Evolutionary conservation across 768 basidiomycete species (phyloP), one percentile per base, ranked within the genome.

Genomic region (Amanita molliuscula): DNA sequence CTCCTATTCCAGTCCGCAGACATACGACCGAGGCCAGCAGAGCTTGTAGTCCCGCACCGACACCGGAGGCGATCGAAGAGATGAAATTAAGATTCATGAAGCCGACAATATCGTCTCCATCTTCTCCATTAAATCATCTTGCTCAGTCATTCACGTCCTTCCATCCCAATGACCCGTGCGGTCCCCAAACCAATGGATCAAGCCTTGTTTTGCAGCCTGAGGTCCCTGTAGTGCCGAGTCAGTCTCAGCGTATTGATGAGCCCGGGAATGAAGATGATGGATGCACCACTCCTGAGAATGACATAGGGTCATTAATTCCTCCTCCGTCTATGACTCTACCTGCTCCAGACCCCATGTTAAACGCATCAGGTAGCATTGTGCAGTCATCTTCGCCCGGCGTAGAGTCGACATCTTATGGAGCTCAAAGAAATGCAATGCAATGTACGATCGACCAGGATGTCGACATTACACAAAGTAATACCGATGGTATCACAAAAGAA

Each of bases 311-410:
- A 6, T 43, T 20, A 18, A 16, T 28, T 29, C 21, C 9, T 16
- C 33, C 33, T 21, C 23, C 20, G 10, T 25, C 28, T 35, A 16
- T 41, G 23, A 10, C 16, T 44, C 41, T 18, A 28, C 29, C 31
- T 72, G 82, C 75, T 15, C 81, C 83, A 3, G 80, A 81, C 47
- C 64, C 83, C n/a, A 66, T 74, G 18, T 72, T 74, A 16, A 83
- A 84, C 58, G 66, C 69, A 48, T 84, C 80, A 13, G 81, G 84
- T 50, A 69, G 73, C 6, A 69, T 74, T 11, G 78, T 78, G 15
- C 13, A 23, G 4, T 15, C 46, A 35, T 35, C 33, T 6, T 15
- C 21, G 4, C 25, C 46, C n/a, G n/a, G 25, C 13, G 2, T 70
- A 74, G 48, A 63, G 64, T 21, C 81, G 74, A 3, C 71, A 77